Conservation (phyloP, 768 basidiomycete genomes). For the Cubamyces lactineus region DNA sequence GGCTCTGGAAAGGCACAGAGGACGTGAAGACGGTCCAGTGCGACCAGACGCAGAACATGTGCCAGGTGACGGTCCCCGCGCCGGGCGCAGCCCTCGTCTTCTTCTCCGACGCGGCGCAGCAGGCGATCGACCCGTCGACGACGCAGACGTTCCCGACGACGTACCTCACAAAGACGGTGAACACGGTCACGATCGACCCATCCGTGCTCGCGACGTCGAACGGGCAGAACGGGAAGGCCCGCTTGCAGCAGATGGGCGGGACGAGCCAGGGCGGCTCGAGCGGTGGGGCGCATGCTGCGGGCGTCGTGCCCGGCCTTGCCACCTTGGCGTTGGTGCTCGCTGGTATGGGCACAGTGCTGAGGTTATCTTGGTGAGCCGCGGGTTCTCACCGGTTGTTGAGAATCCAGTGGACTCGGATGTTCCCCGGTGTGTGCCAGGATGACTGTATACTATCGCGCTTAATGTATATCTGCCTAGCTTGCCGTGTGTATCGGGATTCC, state of each 20-base stretch:
- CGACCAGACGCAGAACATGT: conserved; percentile 53
- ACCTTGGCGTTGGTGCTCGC: conserved; percentile 22
- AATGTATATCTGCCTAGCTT: conserved; percentile 12
- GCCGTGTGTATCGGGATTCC: background rate
- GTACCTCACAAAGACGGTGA: conserved; percentile 42
- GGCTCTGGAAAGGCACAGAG: conserved; percentile 59
- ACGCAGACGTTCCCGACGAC: conserved; percentile 59
- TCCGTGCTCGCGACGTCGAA: conserved; percentile 63
- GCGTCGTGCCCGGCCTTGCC: conserved; percentile 24
- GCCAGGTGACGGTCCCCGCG: conserved; percentile 63
- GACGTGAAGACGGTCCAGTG: conserved; percentile 64
- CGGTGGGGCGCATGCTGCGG: conserved; percentile 19
- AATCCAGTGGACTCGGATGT: background rate
- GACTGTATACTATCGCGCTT: conserved; percentile 10
- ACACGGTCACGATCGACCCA: conserved; percentile 59
- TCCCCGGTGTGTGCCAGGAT: background rate
- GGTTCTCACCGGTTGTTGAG: background rate
- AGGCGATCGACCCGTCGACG: conserved; percentile 40
- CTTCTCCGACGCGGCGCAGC: conserved; percentile 48
- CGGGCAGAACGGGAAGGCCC: conserved; percentile 45
- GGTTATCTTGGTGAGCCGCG: conserved; percentile 17
- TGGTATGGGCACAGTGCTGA: conserved; percentile 19
- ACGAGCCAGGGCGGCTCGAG: conserved; percentile 32
- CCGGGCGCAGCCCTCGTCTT: conserved; percentile 80
- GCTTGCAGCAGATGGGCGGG: conserved; percentile 33